Evolutionary conservation across 139 green algal genomes (phyloP).

Genomic region (Astrephomene gubernaculifera): DNA sequence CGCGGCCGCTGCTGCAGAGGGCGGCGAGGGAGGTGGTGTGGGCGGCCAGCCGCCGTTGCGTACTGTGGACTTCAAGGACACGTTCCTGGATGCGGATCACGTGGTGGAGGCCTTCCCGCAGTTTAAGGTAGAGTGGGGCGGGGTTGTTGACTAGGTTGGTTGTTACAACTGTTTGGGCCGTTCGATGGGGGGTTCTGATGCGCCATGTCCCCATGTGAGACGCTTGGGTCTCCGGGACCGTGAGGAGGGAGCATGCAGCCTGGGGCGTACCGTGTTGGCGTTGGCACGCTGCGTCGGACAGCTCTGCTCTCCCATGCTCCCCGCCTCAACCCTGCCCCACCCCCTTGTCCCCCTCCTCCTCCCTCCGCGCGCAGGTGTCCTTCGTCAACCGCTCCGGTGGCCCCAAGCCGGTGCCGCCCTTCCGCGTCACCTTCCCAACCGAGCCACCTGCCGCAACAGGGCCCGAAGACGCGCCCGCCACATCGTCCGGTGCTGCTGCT

Average conservation of each 20-base stretch:
- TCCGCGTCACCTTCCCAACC: conserved; percentile 87
- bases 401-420: conserved; percentile 71
- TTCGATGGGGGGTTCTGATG: too few relatives aligned
- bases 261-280: too few relatives aligned
- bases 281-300: too few relatives aligned
- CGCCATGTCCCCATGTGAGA: too few relatives aligned
- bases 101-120: conserved; percentile 88
- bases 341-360: neutral
- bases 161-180: too few relatives aligned
- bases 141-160: too few relatives aligned
- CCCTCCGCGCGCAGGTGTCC: conserved; percentile 9
- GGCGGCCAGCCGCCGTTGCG: conserved; percentile 50
- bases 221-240: too few relatives aligned
- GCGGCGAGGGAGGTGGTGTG: neutral
- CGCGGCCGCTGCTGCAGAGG: neutral
- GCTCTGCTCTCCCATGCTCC: too few relatives aligned
- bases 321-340: too few relatives aligned
- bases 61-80: conserved; percentile 92
- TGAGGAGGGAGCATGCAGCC: too few relatives aligned
- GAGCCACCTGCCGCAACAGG: neutral
- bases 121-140: conserved; percentile 73
- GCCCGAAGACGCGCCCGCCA: neutral
- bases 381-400: conserved; percentile 3
- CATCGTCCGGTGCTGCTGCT: neutral
- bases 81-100: conserved; percentile 94